phyloP scores from a whole-genome alignment of 768 basidiomycete genomes.

The Galerina marginata region DNA sequence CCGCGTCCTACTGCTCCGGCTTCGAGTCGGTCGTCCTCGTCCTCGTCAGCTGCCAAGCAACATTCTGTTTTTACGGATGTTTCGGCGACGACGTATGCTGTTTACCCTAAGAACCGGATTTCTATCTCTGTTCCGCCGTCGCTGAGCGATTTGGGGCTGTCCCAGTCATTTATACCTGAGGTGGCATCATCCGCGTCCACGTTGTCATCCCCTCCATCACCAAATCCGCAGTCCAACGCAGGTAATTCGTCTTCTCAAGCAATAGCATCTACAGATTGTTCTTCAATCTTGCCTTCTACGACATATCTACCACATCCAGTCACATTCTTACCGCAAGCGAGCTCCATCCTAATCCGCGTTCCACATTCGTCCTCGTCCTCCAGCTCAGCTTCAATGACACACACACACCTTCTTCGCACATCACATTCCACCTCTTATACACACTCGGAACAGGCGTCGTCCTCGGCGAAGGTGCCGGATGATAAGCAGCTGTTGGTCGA shows the following conservation, averaged over 20 bases:
- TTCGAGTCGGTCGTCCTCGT: slow-evolving; percentile 25
- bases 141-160: slow-evolving; percentile 39
- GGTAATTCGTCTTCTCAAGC: not conserved
- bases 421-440: slow-evolving; percentile 39
- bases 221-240: not conserved
- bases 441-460: slow-evolving; percentile 37
- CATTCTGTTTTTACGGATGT: slow-evolving; percentile 41
- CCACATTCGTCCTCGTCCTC: slow-evolving; percentile 50
- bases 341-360: slow-evolving; percentile 62
- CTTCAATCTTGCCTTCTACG: slow-evolving; percentile 22
- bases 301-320: slow-evolving; percentile 35
- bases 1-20: slow-evolving; percentile 27
- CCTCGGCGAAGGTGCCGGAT: slow-evolving; percentile 21
- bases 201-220: slow-evolving; percentile 16
- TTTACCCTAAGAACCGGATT: slow-evolving; percentile 48
- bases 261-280: no score
- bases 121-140: slow-evolving; percentile 44
- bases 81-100: slow-evolving; percentile 55
- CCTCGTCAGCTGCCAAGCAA: slow-evolving; percentile 25
- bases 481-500: slow-evolving; percentile 49
- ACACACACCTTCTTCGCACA: slow-evolving; percentile 65
- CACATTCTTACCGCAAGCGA: slow-evolving; percentile 58
- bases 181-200: slow-evolving; percentile 22
- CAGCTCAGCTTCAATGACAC: slow-evolving; percentile 50
- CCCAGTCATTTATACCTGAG: slow-evolving; percentile 41